These are phyloP conservation scores for Scleroderma bovista DNA, from an alignment of 768 basidiomycete genomes.

Conservation along the genomic window DNA sequence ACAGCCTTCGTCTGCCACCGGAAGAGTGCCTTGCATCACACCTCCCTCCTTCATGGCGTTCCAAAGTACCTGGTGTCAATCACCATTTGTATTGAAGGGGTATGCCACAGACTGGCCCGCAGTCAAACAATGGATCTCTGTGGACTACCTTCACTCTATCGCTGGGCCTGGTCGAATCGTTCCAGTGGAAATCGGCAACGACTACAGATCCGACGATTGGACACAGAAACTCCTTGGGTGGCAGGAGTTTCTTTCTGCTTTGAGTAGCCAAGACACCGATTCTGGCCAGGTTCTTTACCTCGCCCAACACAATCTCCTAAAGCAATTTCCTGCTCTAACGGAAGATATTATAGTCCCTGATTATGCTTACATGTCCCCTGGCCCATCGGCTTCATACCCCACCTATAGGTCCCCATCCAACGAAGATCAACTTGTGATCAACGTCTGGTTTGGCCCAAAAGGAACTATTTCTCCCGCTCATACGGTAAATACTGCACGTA, in stretches of 20 bases:
- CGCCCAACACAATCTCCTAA: slow-evolving; percentile 84
- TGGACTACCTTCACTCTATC: slow-evolving; percentile 59
- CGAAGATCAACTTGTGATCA: slow-evolving; percentile 60
- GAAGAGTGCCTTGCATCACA: slow-evolving; percentile 36
- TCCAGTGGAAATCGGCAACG: slow-evolving; percentile 83
- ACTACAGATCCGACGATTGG: slow-evolving; percentile 82
- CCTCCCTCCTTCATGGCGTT: slow-evolving; percentile 57
- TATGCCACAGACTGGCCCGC: slow-evolving; percentile 78
- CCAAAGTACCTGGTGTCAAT: slow-evolving; percentile 33
- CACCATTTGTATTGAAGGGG: slow-evolving; percentile 71
- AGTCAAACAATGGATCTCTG: slow-evolving; percentile 62
- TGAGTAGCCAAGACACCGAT: slow-evolving; percentile 25
- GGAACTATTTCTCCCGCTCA: slow-evolving; percentile 87
- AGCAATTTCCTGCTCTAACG: slow-evolving; percentile 75
- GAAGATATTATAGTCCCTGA: slow-evolving; percentile 82
- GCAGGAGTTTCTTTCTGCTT: slow-evolving; percentile 61
- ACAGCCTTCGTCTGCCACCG: slow-evolving; percentile 10
- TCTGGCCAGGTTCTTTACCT: slow-evolving; percentile 56
- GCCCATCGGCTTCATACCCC: slow-evolving; percentile 36
- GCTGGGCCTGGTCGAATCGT: slow-evolving; percentile 81
- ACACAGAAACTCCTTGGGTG: slow-evolving; percentile 73
- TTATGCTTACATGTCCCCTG: slow-evolving; percentile 70
- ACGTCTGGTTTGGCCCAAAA: slow-evolving; percentile 78
- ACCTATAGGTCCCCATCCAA: slow-evolving; percentile 61
- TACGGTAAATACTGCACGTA: slow-evolving; percentile 46